Conservation (phyloP, 257 asterid genomes). For the Cynanchum wilfordii region DNA sequence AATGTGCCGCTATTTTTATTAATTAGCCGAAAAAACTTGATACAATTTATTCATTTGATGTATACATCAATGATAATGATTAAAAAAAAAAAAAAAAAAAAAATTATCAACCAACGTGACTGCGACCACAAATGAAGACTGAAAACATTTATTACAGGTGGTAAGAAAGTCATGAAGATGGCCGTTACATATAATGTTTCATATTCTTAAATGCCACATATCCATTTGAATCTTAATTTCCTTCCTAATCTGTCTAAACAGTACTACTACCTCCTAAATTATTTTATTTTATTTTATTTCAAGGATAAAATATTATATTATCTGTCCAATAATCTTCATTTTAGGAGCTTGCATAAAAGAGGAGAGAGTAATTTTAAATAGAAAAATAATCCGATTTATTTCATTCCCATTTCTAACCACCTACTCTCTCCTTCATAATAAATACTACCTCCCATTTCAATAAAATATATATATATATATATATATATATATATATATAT, state of each 20-base stretch:
- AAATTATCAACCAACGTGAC: neutral
- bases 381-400: too few species aligned
- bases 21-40: neutral
- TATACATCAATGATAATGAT: too few species aligned
- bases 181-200: slow-evolving; percentile 7
- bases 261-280: neutral
- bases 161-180: slow-evolving; percentile 7
- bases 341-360: neutral
- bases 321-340: too few species aligned
- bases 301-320: neutral
- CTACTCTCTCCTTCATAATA: too few species aligned
- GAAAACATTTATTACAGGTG: slow-evolving; percentile 17
- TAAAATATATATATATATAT: too few species aligned
- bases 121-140: neutral
- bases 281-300: neutral
- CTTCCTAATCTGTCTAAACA: slow-evolving; percentile 3
- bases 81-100: slow-evolving; percentile 4
- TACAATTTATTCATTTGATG: neutral
- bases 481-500: too few species aligned
- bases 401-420: too few species aligned
- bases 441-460: too few species aligned
- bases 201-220: slow-evolving; percentile 6
- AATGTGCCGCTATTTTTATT: neutral
- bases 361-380: too few species aligned
- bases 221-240: neutral